These are phyloP conservation scores for Dalbergia oliveri DNA, from an alignment of 306 rosid genomes.

Conservation along the genomic window DNA sequence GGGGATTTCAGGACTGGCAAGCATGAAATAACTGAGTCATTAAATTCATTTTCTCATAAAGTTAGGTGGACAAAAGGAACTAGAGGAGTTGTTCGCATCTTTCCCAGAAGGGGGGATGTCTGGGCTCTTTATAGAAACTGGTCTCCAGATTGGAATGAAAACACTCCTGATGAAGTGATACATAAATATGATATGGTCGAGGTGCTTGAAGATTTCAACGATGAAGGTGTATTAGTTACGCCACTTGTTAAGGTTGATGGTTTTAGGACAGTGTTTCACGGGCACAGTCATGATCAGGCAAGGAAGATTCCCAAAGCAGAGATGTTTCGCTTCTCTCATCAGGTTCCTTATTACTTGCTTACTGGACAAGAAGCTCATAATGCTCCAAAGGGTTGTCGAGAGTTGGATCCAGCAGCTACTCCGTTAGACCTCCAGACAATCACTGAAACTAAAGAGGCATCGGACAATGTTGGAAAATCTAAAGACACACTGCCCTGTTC, in stretches of 20 bases:
- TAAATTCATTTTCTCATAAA: conserved; percentile 78
- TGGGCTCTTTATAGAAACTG: conserved; percentile 88
- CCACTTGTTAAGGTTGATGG: conserved; percentile 69
- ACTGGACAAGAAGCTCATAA: conserved; percentile 75
- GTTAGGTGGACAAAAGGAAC: conserved; percentile 75
- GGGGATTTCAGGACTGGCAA: conserved; percentile 81
- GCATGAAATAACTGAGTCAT: conserved; percentile 57
- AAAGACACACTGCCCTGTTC: conserved; percentile 34
- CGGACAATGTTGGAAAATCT: conserved; percentile 32
- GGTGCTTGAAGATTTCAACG: conserved; percentile 66
- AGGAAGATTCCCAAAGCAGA: conserved; percentile 70
- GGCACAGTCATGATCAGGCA: conserved; percentile 52
- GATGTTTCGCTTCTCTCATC: conserved; percentile 82
- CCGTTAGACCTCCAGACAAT: conserved; percentile 65
- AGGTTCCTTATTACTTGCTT: conserved; percentile 75
- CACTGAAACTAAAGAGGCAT: conserved; percentile 50
- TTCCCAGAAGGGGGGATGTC: conserved; percentile 73
- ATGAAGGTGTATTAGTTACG: conserved; percentile 62
- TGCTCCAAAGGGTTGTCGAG: conserved; percentile 71
- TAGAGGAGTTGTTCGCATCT: conserved; percentile 69
- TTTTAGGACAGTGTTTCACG: conserved; percentile 72
- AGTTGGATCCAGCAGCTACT: conserved; percentile 89
- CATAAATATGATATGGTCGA: conserved; percentile 90
- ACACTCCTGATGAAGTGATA: conserved; percentile 65
- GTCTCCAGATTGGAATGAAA: conserved; percentile 72